Conservation (phyloP, 1,284 basidiomycete genomes). For the Cutaneotrichosporon sp. region DNA sequence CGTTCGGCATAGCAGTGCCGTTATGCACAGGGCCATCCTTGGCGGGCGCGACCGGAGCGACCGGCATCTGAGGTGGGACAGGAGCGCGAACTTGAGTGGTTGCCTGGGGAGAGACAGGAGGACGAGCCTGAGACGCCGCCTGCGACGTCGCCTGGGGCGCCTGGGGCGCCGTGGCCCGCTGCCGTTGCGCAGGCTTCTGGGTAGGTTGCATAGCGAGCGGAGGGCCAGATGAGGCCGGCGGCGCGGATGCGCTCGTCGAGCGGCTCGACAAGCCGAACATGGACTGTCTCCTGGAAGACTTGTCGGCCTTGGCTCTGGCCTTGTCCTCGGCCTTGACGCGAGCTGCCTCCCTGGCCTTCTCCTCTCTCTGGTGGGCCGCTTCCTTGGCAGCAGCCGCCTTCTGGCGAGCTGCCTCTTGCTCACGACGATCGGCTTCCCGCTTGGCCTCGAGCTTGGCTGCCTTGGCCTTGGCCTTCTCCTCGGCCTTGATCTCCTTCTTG, state of each 20-base stretch:
- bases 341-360: conserved; percentile 22
- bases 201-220: not conserved
- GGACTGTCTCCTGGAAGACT: conserved; percentile 22
- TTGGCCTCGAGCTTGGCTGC: conserved; percentile 19
- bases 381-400: conserved; percentile 7
- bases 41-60: not conserved
- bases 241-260: not conserved
- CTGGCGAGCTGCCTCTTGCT: conserved; percentile 21
- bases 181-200: not conserved
- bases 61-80: not conserved
- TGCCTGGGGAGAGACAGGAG: not conserved
- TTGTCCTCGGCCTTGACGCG: conserved; percentile 21
- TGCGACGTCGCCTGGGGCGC: not conserved
- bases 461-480: conserved; percentile 54
- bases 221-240: not conserved
- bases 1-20: not conserved
- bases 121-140: not conserved
- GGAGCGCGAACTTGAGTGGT: not conserved
- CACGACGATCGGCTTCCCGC: conserved; percentile 23
- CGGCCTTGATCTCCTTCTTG: conserved; percentile 71
- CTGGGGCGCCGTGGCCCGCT: not conserved
- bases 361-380: conserved; percentile 23
- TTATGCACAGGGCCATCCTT: not conserved
- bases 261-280: conserved; percentile 4
- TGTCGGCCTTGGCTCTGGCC: conserved; percentile 26